Conservation (phyloP, 1,284 basidiomycete species). For the Sporisorium sorghi region DNA sequence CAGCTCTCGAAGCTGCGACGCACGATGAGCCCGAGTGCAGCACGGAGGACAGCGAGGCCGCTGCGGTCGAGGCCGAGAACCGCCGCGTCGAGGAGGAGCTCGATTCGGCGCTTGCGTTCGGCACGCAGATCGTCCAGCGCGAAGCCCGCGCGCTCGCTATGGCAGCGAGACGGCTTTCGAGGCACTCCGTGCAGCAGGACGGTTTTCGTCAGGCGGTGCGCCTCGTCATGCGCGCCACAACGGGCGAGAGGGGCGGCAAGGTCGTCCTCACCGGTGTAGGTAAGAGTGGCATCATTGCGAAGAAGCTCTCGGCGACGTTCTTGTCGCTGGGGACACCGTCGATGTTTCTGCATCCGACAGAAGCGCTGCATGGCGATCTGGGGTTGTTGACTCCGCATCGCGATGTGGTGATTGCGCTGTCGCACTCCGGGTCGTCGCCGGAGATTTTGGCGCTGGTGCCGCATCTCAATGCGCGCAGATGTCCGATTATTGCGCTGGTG, state of each 20-base stretch:
- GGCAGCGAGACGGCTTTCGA: slow-evolving; percentile 47
- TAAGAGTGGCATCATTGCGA: slow-evolving; percentile 68
- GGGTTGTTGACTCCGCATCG: slow-evolving; percentile 67
- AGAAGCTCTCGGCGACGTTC: slow-evolving; percentile 62
- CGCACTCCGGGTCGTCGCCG: slow-evolving; percentile 69
- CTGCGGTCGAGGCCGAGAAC: slow-evolving; percentile 36
- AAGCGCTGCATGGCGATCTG: slow-evolving; percentile 70
- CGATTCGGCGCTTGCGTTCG: slow-evolving; percentile 42
- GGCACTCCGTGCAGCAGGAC: slow-evolving; percentile 33
- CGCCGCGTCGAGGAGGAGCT: slow-evolving; percentile 41
- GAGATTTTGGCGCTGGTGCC: slow-evolving; percentile 69
- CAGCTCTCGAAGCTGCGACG: not conserved
- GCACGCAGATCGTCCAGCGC: slow-evolving; percentile 42
- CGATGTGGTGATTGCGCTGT: slow-evolving; percentile 69
- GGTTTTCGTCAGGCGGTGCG: slow-evolving; percentile 52
- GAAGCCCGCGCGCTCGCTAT: slow-evolving; percentile 49
- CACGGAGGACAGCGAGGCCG: slow-evolving; percentile 35
- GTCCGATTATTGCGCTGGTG: slow-evolving; percentile 68
- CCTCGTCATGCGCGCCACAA: slow-evolving; percentile 49
- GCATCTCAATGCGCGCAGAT: slow-evolving; percentile 64
- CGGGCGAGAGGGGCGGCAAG: slow-evolving; percentile 65
- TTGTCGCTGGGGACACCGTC: slow-evolving; percentile 68
- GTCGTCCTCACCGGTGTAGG: slow-evolving; percentile 70
- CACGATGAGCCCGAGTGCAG: slow-evolving; percentile 15
- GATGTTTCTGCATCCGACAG: slow-evolving; percentile 70